Evolutionary conservation across 2,329 filamentous ascomycete species (phyloP), one percentile per base, ranked within the genome.

Genomic region (Fonsecaea pugnacius): DNA sequence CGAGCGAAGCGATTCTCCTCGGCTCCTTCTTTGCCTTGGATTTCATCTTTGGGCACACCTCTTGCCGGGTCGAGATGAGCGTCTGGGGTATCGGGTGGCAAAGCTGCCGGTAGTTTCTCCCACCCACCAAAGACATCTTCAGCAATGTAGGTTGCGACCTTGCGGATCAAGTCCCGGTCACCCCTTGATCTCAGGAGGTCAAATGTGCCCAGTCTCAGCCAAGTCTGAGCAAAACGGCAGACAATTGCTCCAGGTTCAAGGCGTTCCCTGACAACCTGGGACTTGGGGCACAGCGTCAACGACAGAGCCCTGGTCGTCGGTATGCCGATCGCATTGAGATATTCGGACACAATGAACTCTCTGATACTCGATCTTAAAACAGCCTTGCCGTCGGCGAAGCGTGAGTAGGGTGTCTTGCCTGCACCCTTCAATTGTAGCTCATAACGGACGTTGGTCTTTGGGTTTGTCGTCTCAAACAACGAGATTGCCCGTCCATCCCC

Each of bases 401-500:
- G 89, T 43, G 91, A 96, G 79, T 99, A 99, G 0, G 95, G 95
- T 3, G 95, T 99, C 72, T 89, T 81, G 4, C 95, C 95, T 16
- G 95, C 95, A 27, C 95, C 95, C 77, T 99, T 99, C 66, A 99
- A 83, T 77, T 98, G 95, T 50, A 98, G 76, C 77, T 99, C 95
- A 75, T 96, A 97, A 30, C 91, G 85, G 38, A 80, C 82, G n/a
- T 85, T 84, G 0, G 90, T 90, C 1, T 76, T 73, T 1, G 90
- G 87, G 73, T 94, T 96, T 4, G 87, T 94, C 27, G 88, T 86
- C 77, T 99, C 95, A 73, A 98, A 98, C 1, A 99, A 82, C 38
- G 91, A 96, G 70, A 99, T 98, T 33, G 93, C 95, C 61, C 95
- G 86, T 12, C 95, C 95, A 74, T 99, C 95, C 48, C 95, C 95